Base-by-base conservation (phyloP, 139 green algal species). In the Chlamydomonas incerta region DNA sequence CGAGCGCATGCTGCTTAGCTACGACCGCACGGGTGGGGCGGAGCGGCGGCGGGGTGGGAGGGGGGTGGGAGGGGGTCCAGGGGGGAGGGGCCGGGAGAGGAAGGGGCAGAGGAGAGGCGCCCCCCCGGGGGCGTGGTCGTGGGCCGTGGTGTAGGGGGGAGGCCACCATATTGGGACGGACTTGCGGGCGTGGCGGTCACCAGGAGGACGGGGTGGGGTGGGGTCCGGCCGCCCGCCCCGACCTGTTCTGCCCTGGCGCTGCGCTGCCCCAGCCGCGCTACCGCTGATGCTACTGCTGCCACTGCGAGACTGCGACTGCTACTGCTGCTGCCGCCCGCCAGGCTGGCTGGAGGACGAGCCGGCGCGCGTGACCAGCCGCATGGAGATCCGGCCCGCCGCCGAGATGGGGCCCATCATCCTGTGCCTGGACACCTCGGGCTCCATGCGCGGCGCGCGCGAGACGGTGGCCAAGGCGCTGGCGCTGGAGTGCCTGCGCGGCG, bases 401-500 rank as follows among this genome's bases (percentile, higher is more conserved):
- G 96, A 98, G 88, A 89, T 96, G 81, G 96, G 96, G 0, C 96
- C 96, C 58, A 98, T 99, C 92, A 97, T 99, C 69, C 85, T 97
- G 67, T 99, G 96, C 87, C 90, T 99, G 28, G 96, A 99, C 89
- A 99, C 96, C 35, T 92, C 71, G 52, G 92, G 90, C 70, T 93
- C 88, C 33, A 96, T 96, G 93, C 63, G 87, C 0, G 96, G 96
- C 9, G 90, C 90, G 8, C 90, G 96, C 0, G 96, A 98, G 89
- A 94, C 90, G 17, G 96, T 99, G 66, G 96, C 96, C 66, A 99
- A 99, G 90, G 96, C 96, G 21, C 87, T 98, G 26, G 95, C 95
- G 8, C 92, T 99, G 50, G 96, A 98, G 89, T 98, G 94, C 92
- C 92, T 98, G 90, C 87, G 96, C 0, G 95, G 95, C 5, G 96